Evolutionary conservation across 768 basidiomycete species (phyloP).

Genomic region (Xerocomus potaroensis): DNA sequence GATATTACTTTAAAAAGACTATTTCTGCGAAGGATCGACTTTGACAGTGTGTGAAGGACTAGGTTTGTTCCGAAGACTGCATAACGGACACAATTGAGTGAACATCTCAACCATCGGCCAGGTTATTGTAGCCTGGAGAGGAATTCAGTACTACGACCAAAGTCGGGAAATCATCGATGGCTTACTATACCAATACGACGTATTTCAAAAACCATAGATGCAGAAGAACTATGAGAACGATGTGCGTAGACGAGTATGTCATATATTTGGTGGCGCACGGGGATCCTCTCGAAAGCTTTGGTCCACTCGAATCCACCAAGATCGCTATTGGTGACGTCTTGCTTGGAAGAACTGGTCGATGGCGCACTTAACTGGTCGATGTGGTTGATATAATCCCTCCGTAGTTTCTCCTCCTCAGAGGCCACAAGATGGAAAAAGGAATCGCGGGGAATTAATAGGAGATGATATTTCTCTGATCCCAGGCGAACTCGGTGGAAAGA

Average conservation of each 20-base stretch:
- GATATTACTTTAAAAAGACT: not conserved
- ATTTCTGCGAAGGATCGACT: conserved; percentile 7
- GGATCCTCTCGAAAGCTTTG: conserved; percentile 54
- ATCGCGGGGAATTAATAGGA: conserved; percentile 60
- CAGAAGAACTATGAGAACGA: conserved; percentile 50
- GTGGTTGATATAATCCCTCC: conserved; percentile 43
- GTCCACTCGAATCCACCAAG: conserved; percentile 30
- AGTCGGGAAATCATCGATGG: conserved; percentile 6
- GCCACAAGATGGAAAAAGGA: conserved; percentile 48
- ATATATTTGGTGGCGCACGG: conserved; percentile 64
- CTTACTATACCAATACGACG: conserved; percentile 59
- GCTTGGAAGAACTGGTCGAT: conserved; percentile 15
- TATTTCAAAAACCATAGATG: conserved; percentile 53
- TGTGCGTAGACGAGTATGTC: conserved; percentile 67
- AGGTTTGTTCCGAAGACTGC: conserved; percentile 41
- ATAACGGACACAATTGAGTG: conserved; percentile 54
- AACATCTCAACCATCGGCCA: conserved; percentile 76
- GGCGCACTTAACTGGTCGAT: conserved; percentile 16
- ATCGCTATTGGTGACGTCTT: conserved; percentile 17
- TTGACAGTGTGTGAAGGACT: conserved; percentile 19
- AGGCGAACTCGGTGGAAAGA: conserved; percentile 56
- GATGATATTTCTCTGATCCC: conserved; percentile 54
- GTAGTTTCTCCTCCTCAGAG: conserved; percentile 47
- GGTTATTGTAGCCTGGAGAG: conserved; percentile 56
- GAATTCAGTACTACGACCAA: conserved; percentile 3